Percentiles rank a stretch among this genome's conserved stretches.
Conservation (phyloP, 148 eudicot species). For the Rhododendron molle region DNA sequence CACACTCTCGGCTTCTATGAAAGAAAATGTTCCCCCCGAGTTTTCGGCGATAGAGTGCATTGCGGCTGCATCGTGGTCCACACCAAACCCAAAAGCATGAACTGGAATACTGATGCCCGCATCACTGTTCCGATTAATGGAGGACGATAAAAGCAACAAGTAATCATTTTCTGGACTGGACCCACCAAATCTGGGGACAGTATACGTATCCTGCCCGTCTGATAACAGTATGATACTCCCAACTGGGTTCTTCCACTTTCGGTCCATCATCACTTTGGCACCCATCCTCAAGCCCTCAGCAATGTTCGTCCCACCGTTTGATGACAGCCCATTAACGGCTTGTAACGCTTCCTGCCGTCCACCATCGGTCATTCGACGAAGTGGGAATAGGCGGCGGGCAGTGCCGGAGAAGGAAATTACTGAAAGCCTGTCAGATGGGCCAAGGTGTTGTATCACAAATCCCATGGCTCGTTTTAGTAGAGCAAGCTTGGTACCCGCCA, state of each 20-base stretch:
- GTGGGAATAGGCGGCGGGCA: constrained; percentile 54
- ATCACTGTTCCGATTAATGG: constrained; percentile 11
- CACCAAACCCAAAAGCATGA: constrained; percentile 34
- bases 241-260: constrained; percentile 16
- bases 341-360: constrained; percentile 43
- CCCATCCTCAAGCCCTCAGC: constrained; percentile 45
- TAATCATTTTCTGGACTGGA: not conserved
- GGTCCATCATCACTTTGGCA: constrained; percentile 16
- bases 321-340: constrained; percentile 33
- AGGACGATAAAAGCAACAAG: constrained; percentile 17
- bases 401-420: constrained; percentile 56
- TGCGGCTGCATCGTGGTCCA: constrained; percentile 26
- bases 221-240: constrained; percentile 12
- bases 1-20: constrained; percentile 23
- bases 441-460: constrained; percentile 45
- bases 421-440: constrained; percentile 50
- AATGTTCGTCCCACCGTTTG: constrained; percentile 54
- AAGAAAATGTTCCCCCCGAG: constrained; percentile 31
- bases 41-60: constrained; percentile 28
- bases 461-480: constrained; percentile 58
- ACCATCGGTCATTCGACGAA: constrained; percentile 41
- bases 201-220: constrained; percentile 22
- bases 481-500: constrained; percentile 58
- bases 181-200: not conserved
- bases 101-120: constrained; percentile 15